Percentiles rank a stretch among this genome's conserved stretches.
These are phyloP conservation scores for Mucor circinelloides DNA, from an alignment of 371 early-diverging fungal genomes.

Conservation along the genomic window DNA sequence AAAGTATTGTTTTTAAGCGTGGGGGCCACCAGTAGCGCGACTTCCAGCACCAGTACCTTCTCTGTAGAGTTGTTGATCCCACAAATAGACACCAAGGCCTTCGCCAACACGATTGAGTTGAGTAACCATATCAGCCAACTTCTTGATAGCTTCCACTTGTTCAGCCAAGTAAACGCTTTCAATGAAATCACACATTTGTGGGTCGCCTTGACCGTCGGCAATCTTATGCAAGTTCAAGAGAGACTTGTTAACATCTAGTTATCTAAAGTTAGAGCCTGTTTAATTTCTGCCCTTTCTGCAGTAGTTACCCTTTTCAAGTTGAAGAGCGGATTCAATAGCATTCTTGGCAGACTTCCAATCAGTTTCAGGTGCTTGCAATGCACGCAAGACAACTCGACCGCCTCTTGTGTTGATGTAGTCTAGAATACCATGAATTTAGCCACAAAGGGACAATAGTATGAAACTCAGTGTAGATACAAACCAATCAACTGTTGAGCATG, in stretches of 20 bases:
- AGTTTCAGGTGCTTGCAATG: conserved; percentile 57
- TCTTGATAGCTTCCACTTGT: conserved; percentile 73
- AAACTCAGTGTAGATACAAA: background rate
- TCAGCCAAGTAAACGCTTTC: conserved; percentile 65
- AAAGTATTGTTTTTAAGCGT: conserved; percentile 1
- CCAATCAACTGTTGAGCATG: conserved; percentile 61
- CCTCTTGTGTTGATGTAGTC: conserved; percentile 63
- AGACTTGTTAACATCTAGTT: conserved; percentile 67
- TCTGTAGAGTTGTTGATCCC: conserved; percentile 64
- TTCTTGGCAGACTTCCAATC: conserved; percentile 71
- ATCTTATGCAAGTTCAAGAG: conserved; percentile 68
- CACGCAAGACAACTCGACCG: conserved; percentile 51
- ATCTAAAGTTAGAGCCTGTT: background rate
- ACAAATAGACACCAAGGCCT: conserved; percentile 59
- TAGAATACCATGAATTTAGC: conserved; percentile 9
- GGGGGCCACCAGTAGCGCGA: conserved; percentile 30
- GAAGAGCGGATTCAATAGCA: conserved; percentile 67
- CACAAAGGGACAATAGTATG: background rate
- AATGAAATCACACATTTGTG: conserved; percentile 72
- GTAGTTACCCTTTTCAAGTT: conserved; percentile 69
- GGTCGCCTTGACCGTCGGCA: conserved; percentile 62
- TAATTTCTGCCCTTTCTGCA: background rate
- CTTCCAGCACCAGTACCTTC: conserved; percentile 53
- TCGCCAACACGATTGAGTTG: conserved; percentile 68
- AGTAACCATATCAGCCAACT: conserved; percentile 65